phyloP scores from a whole-genome alignment of 176 grass and related monocot genomes.

The Carex parvula region DNA sequence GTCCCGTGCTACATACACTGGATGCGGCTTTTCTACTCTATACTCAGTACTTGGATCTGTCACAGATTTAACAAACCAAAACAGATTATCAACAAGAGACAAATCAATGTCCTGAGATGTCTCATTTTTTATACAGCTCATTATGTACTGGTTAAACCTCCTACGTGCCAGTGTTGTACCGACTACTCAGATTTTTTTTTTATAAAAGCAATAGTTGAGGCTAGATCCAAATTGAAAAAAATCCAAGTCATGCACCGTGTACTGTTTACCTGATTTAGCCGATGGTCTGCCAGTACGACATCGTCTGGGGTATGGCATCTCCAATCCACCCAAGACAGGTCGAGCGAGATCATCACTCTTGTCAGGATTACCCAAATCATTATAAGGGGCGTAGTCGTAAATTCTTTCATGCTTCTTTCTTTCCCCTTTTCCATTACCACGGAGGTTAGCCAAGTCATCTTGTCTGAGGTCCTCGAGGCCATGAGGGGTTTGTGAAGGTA shows the following conservation, averaged over 20 bases:
- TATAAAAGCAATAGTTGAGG: neutral
- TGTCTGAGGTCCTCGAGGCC: constrained; percentile 37
- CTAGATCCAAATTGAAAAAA: neutral
- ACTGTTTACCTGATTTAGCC: constrained; percentile 40
- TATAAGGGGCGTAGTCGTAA: constrained; percentile 48
- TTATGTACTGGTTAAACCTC: neutral
- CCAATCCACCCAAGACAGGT: constrained; percentile 32
- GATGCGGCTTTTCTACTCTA: constrained; percentile 35
- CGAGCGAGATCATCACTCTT: constrained; percentile 42
- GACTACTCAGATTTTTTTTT: neutral
- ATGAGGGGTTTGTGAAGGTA: constrained; percentile 47
- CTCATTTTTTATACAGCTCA: neutral
- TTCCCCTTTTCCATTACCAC: constrained; percentile 43
- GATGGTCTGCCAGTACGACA: constrained; percentile 42
- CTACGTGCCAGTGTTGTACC: neutral
- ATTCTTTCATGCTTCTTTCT: constrained; percentile 44
- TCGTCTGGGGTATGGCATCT: constrained; percentile 48
- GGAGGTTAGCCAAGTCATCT: constrained; percentile 17
- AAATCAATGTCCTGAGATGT: neutral
- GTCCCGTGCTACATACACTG: constrained; percentile 55
- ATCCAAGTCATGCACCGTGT: neutral
- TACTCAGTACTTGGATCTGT: constrained; percentile 42
- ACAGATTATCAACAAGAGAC: neutral
- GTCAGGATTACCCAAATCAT: constrained; percentile 53
- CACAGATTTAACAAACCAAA: constrained; percentile 11